These are phyloP conservation scores for Sclerotinia minor DNA, from an alignment of 2,329 filamentous ascomycete genomes.

Conservation along the genomic window DNA sequence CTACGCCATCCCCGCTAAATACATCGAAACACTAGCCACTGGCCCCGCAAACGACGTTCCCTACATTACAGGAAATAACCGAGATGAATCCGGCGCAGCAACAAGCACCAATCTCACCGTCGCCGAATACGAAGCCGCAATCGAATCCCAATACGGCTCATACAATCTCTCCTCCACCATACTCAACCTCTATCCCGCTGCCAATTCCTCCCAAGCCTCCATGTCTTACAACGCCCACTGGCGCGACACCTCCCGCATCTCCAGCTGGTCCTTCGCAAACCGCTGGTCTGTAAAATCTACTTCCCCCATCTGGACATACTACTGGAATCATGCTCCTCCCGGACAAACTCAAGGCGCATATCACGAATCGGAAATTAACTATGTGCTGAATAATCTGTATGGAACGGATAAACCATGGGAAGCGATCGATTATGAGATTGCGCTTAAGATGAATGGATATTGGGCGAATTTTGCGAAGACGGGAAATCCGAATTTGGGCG, in stretches of 20 bases:
- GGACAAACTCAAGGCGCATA: conserved; percentile 35
- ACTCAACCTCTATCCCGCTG: conserved; percentile 37
- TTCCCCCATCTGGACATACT: conserved; percentile 40
- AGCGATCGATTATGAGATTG: conserved; percentile 37
- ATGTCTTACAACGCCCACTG: conserved; percentile 35
- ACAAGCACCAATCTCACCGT: conserved; percentile 42
- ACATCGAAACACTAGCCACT: conserved; percentile 20
- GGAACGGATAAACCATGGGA: conserved; percentile 35
- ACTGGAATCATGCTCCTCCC: conserved; percentile 40
- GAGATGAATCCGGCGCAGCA: conserved; percentile 29
- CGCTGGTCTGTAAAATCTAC: conserved; percentile 36
- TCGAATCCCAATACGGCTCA: conserved; percentile 27
- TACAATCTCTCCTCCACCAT: conserved; percentile 23
- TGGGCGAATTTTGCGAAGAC: conserved; percentile 71
- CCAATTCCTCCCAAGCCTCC: conserved; percentile 32
- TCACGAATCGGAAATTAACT: conserved; percentile 41
- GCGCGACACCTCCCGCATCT: conserved; percentile 35
- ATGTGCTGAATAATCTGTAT: conserved; percentile 41
- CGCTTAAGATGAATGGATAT: conserved; percentile 57
- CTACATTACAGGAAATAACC: conserved; percentile 43
- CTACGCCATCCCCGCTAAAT: conserved; percentile 34
- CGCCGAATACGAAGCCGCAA: conserved; percentile 34
- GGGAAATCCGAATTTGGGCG: conserved; percentile 60
- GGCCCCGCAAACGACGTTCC: conserved; percentile 43
- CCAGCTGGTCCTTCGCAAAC: conserved; percentile 37